These are phyloP conservation scores for Chrysanthemum seticuspe DNA, from an alignment of 129 eudicot species.

Conservation along the genomic window DNA sequence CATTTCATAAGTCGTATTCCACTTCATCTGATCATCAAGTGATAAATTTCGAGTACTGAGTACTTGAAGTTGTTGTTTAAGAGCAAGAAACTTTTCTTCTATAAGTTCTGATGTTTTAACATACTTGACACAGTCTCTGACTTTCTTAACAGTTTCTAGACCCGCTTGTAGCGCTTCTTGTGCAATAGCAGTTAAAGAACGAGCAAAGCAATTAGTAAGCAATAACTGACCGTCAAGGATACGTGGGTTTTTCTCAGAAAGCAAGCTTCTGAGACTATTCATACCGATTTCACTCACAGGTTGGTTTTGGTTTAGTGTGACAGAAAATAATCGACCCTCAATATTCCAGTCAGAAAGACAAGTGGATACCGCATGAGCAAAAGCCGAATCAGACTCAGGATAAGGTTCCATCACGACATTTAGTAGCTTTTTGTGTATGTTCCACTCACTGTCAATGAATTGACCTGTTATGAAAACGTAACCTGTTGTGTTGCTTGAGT, in stretches of 20 bases:
- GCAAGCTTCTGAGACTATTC: constrained; percentile 63
- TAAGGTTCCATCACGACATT: constrained; percentile 89
- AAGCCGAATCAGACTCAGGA: constrained; percentile 82
- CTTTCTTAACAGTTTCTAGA: constrained; percentile 56
- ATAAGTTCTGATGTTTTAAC: constrained; percentile 80
- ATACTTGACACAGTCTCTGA: constrained; percentile 86
- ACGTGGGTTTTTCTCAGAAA: constrained; percentile 66
- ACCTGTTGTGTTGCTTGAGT: constrained; percentile 61
- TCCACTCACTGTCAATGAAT: constrained; percentile 90
- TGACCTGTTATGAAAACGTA: constrained; percentile 80
- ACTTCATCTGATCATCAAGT: constrained; percentile 70
- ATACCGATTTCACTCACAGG: constrained; percentile 53
- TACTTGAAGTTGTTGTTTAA: constrained; percentile 91
- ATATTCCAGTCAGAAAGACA: constrained; percentile 87
- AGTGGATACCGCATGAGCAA: constrained; percentile 83
- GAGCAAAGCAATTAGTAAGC: constrained; percentile 69
- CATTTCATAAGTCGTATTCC: constrained; percentile 97
- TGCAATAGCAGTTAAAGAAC: constrained; percentile 60
- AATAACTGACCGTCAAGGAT: constrained; percentile 78
- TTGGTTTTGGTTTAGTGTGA: constrained; percentile 55
- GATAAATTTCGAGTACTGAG: constrained; percentile 60
- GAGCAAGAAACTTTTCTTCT: constrained; percentile 73
- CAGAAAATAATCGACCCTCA: constrained; percentile 68
- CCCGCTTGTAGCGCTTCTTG: constrained; percentile 50
- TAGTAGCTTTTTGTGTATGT: constrained; percentile 65